Percentiles rank a stretch among this genome's conserved stretches.
Conservation (phyloP, 768 basidiomycete genomes). For the Trametes elegans region DNA sequence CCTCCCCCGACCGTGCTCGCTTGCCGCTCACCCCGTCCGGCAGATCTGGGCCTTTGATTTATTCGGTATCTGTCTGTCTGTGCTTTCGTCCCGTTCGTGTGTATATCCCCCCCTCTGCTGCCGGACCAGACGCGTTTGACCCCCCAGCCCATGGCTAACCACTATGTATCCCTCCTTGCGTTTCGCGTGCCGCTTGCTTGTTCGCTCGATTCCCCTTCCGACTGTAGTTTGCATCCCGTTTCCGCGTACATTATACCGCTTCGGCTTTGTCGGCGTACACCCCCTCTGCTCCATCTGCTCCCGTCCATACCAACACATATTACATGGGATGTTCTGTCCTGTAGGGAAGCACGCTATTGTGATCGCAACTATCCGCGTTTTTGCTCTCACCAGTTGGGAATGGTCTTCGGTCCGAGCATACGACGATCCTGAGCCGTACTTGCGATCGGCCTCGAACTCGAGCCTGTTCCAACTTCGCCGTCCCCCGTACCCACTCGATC, state of each 20-base stretch:
- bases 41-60: conserved; percentile 24
- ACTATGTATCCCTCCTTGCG: not conserved
- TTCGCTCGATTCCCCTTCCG: not conserved
- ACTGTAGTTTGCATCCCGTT: conserved; percentile 14
- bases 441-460: too few species aligned
- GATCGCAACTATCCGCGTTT: too few species aligned
- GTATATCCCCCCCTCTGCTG: not conserved
- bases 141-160: not conserved
- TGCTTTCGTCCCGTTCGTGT: conserved; percentile 1
- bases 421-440: too few species aligned
- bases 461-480: too few species aligned
- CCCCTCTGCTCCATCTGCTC: not conserved
- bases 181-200: not conserved
- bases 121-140: not conserved
- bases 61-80: not conserved
- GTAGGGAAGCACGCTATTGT: too few species aligned
- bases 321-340: too few species aligned
- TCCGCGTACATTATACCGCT: conserved; percentile 7
- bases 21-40: not conserved
- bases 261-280: not conserved
- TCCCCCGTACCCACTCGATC: too few species aligned
- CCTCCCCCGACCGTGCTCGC: not conserved
- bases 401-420: too few species aligned
- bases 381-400: too few species aligned
- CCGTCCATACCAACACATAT: too few species aligned